Evolutionary conservation across 148 eudicot genomes (phyloP).

Genomic region (Polygonum aviculare): DNA sequence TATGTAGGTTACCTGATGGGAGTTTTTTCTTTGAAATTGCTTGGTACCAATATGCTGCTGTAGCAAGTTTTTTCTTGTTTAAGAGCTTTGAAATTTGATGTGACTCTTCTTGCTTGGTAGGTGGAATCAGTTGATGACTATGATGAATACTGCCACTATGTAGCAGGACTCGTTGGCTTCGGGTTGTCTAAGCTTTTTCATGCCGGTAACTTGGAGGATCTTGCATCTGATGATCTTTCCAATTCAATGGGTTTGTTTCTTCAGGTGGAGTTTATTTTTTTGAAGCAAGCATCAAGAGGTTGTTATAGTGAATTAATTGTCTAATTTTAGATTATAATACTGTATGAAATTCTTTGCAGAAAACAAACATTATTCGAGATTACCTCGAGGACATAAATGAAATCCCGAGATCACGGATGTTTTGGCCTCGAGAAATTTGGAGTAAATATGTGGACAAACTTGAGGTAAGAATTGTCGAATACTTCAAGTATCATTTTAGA

Average conservation of each 20-base stretch:
- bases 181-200: constrained; percentile 93
- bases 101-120: neutral
- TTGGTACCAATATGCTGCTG: neutral
- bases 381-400: constrained; percentile 94
- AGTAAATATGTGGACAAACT: constrained; percentile 81
- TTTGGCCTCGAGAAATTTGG: constrained; percentile 98
- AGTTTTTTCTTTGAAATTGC: neutral
- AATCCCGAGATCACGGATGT: constrained; percentile 94
- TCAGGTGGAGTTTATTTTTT: constrained; percentile 45
- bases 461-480: constrained; percentile 43
- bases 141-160: constrained; percentile 8
- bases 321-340: neutral
- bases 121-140: constrained; percentile 5
- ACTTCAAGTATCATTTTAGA: neutral
- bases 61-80: neutral
- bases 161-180: constrained; percentile 72
- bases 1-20: neutral
- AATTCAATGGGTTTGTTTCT: constrained; percentile 97
- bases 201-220: constrained; percentile 72
- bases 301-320: neutral
- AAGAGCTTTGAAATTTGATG: neutral
- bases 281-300: constrained; percentile 1
- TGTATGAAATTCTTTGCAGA: constrained; percentile 37
- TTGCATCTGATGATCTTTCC: constrained; percentile 55
- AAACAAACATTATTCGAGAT: constrained; percentile 88